Conservation (phyloP, 345 rosid species). For the Gossypium mustelinum region DNA sequence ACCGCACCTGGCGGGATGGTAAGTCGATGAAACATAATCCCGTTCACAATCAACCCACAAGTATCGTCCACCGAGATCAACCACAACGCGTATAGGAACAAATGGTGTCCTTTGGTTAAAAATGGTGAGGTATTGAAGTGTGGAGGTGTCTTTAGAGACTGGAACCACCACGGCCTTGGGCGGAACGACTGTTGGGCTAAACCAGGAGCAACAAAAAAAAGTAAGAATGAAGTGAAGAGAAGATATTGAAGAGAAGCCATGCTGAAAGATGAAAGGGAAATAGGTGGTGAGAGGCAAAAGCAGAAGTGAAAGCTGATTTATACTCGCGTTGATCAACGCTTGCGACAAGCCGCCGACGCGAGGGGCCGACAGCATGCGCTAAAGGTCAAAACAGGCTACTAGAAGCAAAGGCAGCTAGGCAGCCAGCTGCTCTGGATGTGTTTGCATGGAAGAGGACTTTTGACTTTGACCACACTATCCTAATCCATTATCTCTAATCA, state of each 20-base stretch:
- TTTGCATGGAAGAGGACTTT: not conserved
- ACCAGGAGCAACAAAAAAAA: slow-evolving; percentile 17
- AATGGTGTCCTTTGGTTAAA: slow-evolving; percentile 57
- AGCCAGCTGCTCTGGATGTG: not conserved
- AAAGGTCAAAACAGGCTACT: not conserved
- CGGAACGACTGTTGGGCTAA: slow-evolving; percentile 49
- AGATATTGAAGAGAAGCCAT: slow-evolving; percentile 4
- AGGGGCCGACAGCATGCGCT: not conserved
- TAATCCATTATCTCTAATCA: not conserved
- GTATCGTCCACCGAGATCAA: slow-evolving; percentile 61
- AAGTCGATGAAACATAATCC: slow-evolving; percentile 53
- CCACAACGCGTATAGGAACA: slow-evolving; percentile 36
- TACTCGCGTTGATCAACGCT: not conserved
- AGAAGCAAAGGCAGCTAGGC: not conserved
- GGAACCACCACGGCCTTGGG: slow-evolving; percentile 56
- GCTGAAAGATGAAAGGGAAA: not conserved
- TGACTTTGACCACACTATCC: not conserved
- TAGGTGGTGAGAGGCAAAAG: not conserved
- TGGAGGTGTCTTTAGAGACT: slow-evolving; percentile 47
- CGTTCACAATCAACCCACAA: slow-evolving; percentile 62
- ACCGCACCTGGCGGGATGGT: slow-evolving; percentile 40
- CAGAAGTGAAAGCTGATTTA: not conserved
- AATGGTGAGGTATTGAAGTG: slow-evolving; percentile 56
- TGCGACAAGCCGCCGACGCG: not conserved
- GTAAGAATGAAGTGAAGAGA: slow-evolving; percentile 13